Percentiles rank a stretch among this genome's conserved stretches.
phyloP scores from a whole-genome alignment of 169 alveolate species.

The Eimeria acervulina region DNA sequence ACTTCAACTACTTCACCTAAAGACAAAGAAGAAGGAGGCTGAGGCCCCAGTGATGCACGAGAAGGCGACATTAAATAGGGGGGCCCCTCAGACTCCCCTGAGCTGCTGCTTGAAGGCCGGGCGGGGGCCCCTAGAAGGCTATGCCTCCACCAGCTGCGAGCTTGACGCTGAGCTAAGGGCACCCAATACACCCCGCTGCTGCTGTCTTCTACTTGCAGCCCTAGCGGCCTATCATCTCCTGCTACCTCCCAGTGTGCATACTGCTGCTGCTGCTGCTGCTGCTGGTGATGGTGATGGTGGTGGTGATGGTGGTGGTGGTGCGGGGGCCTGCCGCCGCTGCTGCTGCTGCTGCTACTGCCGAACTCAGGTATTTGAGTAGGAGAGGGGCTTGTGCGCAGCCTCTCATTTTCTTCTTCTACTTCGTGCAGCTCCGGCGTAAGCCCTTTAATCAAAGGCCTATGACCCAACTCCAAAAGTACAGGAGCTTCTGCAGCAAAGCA shows the following conservation, averaged over 20 bases:
- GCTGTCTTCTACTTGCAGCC: background rate
- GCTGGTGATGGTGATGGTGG: background rate
- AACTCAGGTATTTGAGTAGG: constrained; percentile 21
- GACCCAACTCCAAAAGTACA: background rate
- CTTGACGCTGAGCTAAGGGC: constrained; percentile 17
- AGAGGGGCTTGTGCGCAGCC: background rate
- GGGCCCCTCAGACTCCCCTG: background rate
- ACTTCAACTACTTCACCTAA: background rate
- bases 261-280: background rate
- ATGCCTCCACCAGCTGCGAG: constrained; percentile 26
- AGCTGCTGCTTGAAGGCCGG: background rate
- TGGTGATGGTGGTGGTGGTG: background rate
- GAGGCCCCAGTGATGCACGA: background rate
- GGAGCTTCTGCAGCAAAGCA: constrained; percentile 32
- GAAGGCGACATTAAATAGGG: background rate
- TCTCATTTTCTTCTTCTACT: background rate
- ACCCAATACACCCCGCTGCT: background rate
- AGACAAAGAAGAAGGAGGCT: background rate
- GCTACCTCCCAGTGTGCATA: background rate
- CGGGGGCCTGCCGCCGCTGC: too few species aligned
- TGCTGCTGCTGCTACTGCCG: background rate
- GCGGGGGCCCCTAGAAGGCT: background rate
- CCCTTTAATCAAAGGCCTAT: constrained; percentile 21
- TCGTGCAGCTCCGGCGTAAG: background rate
- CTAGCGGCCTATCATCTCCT: background rate